Evolutionary conservation across 2,329 filamentous ascomycete genomes (phyloP).

Genomic region (Leptographium procerum): DNA sequence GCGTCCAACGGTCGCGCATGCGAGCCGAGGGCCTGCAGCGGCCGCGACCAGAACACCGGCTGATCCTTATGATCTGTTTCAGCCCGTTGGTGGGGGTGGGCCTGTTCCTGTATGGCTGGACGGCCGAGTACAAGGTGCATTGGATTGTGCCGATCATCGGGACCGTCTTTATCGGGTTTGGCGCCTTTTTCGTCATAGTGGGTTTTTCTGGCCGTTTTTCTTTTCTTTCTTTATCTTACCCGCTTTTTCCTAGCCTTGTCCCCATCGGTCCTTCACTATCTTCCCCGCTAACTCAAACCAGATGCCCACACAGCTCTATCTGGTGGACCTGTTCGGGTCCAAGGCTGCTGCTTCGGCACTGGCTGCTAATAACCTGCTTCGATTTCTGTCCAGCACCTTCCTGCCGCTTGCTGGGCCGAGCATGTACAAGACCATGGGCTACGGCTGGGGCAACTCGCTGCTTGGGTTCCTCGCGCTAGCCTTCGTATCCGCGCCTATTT

Average conservation of each 20-base stretch:
- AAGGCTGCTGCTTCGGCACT: not conserved
- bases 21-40: constrained; percentile 6
- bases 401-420: not conserved
- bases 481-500: not conserved
- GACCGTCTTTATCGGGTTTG: not conserved
- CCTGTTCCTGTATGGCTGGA: constrained; percentile 42
- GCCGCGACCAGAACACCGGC: constrained; percentile 27
- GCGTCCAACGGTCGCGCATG: constrained; percentile 12
- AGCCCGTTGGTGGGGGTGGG: constrained; percentile 30
- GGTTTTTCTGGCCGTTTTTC: not conserved
- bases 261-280: no score
- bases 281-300: no score
- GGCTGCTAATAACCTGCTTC: not conserved
- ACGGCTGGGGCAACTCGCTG: not conserved
- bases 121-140: constrained; percentile 30
- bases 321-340: not conserved
- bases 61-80: constrained; percentile 30
- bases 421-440: not conserved
- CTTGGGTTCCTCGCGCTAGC: not conserved
- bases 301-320: not conserved
- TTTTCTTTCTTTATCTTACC: no score
- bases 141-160: constrained; percentile 44
- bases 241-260: no score
- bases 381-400: not conserved
- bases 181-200: not conserved